Evolutionary conservation across 805 yeast species (phyloP).

Genomic region (Saccharomycopsis malanga): DNA sequence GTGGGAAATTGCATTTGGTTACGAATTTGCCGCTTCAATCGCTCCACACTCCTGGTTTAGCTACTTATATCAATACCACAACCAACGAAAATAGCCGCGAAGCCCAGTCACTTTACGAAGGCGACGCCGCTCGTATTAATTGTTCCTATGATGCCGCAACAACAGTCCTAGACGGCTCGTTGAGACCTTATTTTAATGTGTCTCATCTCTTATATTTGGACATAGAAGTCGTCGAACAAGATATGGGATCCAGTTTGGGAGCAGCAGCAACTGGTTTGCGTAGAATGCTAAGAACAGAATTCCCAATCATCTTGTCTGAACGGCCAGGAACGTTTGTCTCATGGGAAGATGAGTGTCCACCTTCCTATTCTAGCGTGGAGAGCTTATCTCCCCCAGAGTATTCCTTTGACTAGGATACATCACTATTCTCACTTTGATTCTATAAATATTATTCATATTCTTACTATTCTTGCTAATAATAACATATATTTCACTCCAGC

Average conservation of each 20-base stretch:
- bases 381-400: background rate
- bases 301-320: constrained; percentile 5
- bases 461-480: too few species aligned
- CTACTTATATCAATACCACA: background rate
- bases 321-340: background rate
- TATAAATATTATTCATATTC: too few species aligned
- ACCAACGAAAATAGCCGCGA: background rate
- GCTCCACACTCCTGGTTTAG: constrained; percentile 4
- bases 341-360: constrained; percentile 10
- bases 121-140: background rate
- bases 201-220: constrained; percentile 3
- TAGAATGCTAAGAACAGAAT: constrained; percentile 1
- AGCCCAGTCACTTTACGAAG: background rate
- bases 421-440: too few species aligned
- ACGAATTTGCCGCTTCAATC: background rate
- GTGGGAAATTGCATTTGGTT: constrained; percentile 3
- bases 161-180: background rate
- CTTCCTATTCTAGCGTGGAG: background rate
- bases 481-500: too few species aligned
- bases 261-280: background rate
- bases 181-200: background rate
- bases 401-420: background rate
- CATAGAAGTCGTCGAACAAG: constrained; percentile 5
- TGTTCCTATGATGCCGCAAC: constrained; percentile 6
- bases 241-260: background rate